Percentiles rank a stretch among this genome's conserved stretches.
Conservation (phyloP, 441 rosid species). For the Euphorbia celastroides region DNA sequence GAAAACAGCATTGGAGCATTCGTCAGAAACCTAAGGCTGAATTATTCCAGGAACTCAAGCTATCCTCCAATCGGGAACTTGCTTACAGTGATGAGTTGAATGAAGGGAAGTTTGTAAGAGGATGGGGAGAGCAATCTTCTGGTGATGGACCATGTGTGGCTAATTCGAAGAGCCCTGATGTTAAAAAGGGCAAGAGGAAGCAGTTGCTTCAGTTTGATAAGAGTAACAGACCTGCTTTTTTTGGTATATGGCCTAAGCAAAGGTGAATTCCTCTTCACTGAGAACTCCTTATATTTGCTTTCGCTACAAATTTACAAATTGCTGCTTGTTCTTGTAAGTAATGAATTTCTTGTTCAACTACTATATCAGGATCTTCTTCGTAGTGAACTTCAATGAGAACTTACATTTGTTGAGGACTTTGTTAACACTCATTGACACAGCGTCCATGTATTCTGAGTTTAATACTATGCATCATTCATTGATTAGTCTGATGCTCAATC, state of each 20-base stretch:
- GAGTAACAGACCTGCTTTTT: no score
- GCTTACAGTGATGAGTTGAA: slow-evolving; percentile 35
- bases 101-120: slow-evolving; percentile 47
- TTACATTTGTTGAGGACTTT: background rate
- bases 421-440: background rate
- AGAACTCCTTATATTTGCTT: background rate
- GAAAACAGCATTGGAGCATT: slow-evolving; percentile 62
- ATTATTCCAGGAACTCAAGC: slow-evolving; percentile 62
- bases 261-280: no score
- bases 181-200: slow-evolving; percentile 22
- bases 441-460: background rate
- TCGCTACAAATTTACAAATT: background rate
- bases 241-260: no score
- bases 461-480: background rate
- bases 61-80: slow-evolving; percentile 35
- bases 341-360: background rate
- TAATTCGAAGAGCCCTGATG: slow-evolving; percentile 8
- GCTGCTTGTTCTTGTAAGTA: background rate
- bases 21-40: slow-evolving; percentile 67
- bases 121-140: slow-evolving; percentile 25
- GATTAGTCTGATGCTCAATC: background rate
- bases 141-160: no score
- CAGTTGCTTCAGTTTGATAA: no score
- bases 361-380: background rate
- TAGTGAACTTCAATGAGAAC: background rate